Evolutionary conservation across 192 early-diverging fungal genomes (phyloP), one percentile per base, ranked within the genome.

Genomic region (Mortierella antarctica): DNA sequence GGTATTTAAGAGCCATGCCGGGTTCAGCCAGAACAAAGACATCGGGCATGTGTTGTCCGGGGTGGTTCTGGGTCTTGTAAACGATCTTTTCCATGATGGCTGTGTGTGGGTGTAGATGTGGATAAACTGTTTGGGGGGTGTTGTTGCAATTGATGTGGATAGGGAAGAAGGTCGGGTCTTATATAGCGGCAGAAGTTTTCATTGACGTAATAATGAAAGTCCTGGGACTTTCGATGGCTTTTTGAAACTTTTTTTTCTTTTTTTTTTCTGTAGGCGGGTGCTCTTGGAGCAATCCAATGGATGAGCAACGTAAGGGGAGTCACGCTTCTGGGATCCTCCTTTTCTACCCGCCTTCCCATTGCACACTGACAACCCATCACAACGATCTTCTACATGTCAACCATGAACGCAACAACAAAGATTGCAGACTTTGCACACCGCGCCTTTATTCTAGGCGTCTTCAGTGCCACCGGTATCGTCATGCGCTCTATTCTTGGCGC

Each of bases 1-100:
- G 74, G 62, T 77, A 77, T 49, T 77, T 77, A 48, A 46, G 45
- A 18, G 74, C 54, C 74, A 77, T 77, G n/a, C 74, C 74, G 14
- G 74, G 74, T 55, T 77, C 62, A 17, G 74, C 20, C 62, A 77
- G 10, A 52, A 79, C 52, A n/a, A 79, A 79, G 62, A 79, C 69
- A 59, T 79, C 76, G 39, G 76, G 69, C 76, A 67, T 66, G 44
- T 67, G 67, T 45, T 62, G 60, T 41, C 59, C 60, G 55, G 61
- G 74, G 8, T 18, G 18, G 67, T 77, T 77, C 39, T 40, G 60
- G 56, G 74, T 60, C 52, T 75, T 75, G 65, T 75, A 75, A n/a
- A 67, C 52, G 65, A 75, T 67, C 58, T 63, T 75, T 49, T 75
- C 73, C 65, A 64, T 64, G 31, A 7, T n/a, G 8, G n/a, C 9